Base-by-base conservation (phyloP, 306 rosid genomes). In the Quercus variabilis region DNA sequence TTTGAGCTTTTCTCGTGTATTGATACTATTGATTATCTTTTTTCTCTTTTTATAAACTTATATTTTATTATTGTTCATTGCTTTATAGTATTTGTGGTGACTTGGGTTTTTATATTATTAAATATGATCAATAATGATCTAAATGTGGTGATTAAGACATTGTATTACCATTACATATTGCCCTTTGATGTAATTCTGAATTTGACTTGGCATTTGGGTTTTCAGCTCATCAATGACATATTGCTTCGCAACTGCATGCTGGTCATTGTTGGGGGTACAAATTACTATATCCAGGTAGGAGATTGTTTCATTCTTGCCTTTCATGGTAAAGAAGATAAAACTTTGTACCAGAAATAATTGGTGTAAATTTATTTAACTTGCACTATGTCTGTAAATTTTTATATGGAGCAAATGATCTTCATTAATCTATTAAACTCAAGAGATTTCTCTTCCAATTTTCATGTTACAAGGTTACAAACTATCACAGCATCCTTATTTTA, bases 181-280 rank as follows among this genome's bases (percentile, higher is more conserved):
- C 59, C 1, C 0, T 76, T 52, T n/a, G 49, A 8, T 62, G 4
- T 59, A 25, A 10, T 21, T 33, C 71, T 71, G 2, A 54, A 31
- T 55, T 58, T 68, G 38, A 63, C 77, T 69, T 59, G 3, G 25
- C 28, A 30, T 74, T 38, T 77, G 73, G n/a, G 19, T 78, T 88
- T 84, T 75, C 92, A 94, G 98, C 85, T 94, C n/a, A 87, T 94
- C 30, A 75, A 91, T 76, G 96, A 76, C 19, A 92, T 94, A 79
- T 62, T 86, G 86, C 85, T 89, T 79, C 91, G 94, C 30, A 82
- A 86, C 9, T 77, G 87, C 85, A 74, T 91, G 82, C 97, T 97
- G 11, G 90, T 91, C 79, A 81, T 94, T 74, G 97, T 91, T 80
- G 98, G 98, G 71, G 97, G 98, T n/a, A 94, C 98, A 15, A 88